These are phyloP conservation scores for Plasmodium coatneyi DNA, from an alignment of 169 alveolate species.

Conservation along the genomic window DNA sequence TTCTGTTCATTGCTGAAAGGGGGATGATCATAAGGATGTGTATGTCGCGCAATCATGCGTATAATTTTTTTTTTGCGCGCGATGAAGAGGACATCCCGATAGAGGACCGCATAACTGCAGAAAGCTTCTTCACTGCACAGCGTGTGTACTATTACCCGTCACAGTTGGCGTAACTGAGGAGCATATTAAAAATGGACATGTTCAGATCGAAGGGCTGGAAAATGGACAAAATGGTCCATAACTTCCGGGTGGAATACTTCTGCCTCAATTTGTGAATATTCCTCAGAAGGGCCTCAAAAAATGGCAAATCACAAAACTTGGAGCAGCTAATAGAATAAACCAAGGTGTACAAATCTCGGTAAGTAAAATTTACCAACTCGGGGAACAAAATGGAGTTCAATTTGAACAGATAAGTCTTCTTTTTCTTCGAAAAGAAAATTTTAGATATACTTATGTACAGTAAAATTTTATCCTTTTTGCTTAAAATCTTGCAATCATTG, in stretches of 20 bases:
- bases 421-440: constrained; percentile 6
- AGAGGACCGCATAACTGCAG: neutral
- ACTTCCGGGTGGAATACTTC: constrained; percentile 10
- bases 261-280: constrained; percentile 53
- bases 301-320: constrained; percentile 21
- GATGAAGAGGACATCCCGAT: neutral
- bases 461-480: constrained; percentile 34
- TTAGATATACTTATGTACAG: constrained; percentile 51
- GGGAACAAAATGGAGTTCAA: constrained; percentile 1
- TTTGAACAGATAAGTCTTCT: constrained; percentile 27
- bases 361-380: constrained; percentile 51
- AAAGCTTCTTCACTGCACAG: neutral
- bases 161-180: constrained; percentile 16
- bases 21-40: neutral
- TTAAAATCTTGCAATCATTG: constrained; percentile 35
- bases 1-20: neutral
- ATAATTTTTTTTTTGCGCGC: neutral
- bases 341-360: constrained; percentile 46
- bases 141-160: neutral
- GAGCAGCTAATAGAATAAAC: constrained; percentile 43
- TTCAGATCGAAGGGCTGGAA: constrained; percentile 46
- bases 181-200: constrained; percentile 36
- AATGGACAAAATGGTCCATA: constrained; percentile 41
- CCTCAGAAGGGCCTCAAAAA: constrained; percentile 51
- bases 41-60: neutral